Evolutionary conservation across 2,329 filamentous ascomycete genomes (phyloP).

Genomic region (Tolypocladium ovalisporum): DNA sequence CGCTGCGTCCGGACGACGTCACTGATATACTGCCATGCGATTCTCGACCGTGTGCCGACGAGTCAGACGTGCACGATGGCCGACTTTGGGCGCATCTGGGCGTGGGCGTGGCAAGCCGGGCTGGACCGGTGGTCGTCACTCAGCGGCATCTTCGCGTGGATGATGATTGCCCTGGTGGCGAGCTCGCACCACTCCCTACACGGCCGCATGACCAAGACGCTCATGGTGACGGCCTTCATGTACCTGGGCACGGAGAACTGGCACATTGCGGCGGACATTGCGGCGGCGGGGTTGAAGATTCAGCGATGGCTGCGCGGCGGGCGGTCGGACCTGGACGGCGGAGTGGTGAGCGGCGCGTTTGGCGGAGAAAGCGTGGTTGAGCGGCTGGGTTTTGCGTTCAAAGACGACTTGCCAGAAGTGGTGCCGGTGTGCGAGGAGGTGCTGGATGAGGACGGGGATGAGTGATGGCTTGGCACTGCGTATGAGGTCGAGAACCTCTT

Average conservation of each 20-base stretch:
- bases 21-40: slow-evolving; percentile 35
- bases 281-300: slow-evolving; percentile 24
- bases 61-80: slow-evolving; percentile 23
- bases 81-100: slow-evolving; percentile 34
- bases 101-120: slow-evolving; percentile 33
- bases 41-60: slow-evolving; percentile 30
- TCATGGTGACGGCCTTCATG: slow-evolving; percentile 30
- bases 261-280: slow-evolving; percentile 29
- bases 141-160: slow-evolving; percentile 38
- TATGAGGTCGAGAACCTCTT: background rate
- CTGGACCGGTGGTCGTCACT: slow-evolving; percentile 33
- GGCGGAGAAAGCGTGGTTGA: slow-evolving; percentile 13
- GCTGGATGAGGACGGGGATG: background rate
- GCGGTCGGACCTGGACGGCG: slow-evolving; percentile 1
- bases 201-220: slow-evolving; percentile 33
- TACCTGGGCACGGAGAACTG: slow-evolving; percentile 38
- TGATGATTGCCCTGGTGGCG: slow-evolving; percentile 30
- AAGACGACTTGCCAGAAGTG: slow-evolving; percentile 12
- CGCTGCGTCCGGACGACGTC: slow-evolving; percentile 33
- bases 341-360: slow-evolving; percentile 7
- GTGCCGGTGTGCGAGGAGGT: slow-evolving; percentile 3
- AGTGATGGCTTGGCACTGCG: background rate
- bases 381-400: slow-evolving; percentile 14
- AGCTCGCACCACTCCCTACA: slow-evolving; percentile 26
- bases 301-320: slow-evolving; percentile 28